phyloP scores from a whole-genome alignment of 805 yeast species.

The Barnettozyma californica region DNA sequence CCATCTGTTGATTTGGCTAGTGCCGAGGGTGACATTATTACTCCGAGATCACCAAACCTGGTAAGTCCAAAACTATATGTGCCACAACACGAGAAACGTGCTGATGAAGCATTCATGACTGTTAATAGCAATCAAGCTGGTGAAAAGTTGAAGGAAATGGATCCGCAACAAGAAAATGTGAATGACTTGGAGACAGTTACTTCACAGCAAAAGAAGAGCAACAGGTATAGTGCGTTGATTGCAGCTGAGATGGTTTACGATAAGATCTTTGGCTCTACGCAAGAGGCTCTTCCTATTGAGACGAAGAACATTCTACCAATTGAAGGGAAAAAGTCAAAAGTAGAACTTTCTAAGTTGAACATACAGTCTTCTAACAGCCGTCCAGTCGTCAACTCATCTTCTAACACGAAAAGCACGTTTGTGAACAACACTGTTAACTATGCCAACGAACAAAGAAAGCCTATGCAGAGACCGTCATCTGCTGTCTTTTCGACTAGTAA shows the following conservation, averaged over 20 bases:
- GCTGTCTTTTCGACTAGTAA: slow-evolving; percentile 7
- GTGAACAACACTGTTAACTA: not conserved
- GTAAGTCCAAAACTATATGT: slow-evolving; percentile 8
- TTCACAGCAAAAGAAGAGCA: slow-evolving; percentile 13
- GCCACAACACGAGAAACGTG: slow-evolving; percentile 13
- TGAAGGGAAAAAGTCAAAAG: not conserved
- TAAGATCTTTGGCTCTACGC: slow-evolving; percentile 22
- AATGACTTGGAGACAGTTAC: not conserved
- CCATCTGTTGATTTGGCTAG: slow-evolving; percentile 31
- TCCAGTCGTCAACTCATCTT: slow-evolving; percentile 12
- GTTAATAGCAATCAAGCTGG: slow-evolving; percentile 7
- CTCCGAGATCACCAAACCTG: slow-evolving; percentile 25
- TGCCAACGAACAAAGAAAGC: slow-evolving; percentile 8
- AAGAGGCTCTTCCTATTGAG: slow-evolving; percentile 1
- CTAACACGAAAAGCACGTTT: slow-evolving; percentile 13
- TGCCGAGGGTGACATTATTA: slow-evolving; percentile 34
- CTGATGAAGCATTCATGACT: slow-evolving; percentile 11
- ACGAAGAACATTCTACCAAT: not conserved
- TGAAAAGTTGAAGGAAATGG: slow-evolving; percentile 6
- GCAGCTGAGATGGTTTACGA: slow-evolving; percentile 27
- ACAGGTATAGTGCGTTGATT: slow-evolving; percentile 26
- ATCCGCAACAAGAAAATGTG: not conserved
- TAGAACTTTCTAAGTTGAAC: not conserved
- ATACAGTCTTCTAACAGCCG: slow-evolving; percentile 8
- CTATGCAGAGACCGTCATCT: slow-evolving; percentile 4